Conservation (phyloP, 2,329 filamentous ascomycete genomes). For the Fusarium piperis region DNA sequence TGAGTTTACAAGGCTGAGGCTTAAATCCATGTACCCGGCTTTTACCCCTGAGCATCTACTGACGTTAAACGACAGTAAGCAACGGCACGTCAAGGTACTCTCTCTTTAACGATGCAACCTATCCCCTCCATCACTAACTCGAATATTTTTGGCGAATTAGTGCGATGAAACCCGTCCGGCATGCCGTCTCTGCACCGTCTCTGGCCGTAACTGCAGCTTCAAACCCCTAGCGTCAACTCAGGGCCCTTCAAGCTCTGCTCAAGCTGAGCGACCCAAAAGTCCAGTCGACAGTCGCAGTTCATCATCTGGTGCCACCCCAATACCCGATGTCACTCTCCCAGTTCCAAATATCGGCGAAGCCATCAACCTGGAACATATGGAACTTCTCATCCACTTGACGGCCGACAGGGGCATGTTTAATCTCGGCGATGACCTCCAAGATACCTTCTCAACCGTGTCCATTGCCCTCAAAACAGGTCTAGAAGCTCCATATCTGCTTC, state of each 20-base stretch:
- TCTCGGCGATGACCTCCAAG: background rate
- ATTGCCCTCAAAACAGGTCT: background rate
- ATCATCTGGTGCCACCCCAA: background rate
- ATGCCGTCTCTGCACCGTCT: conserved; percentile 21
- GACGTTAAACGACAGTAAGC: conserved; percentile 1
- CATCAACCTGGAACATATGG: conserved; percentile 21
- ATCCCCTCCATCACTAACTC: background rate
- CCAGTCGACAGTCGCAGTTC: rapidly evolving
- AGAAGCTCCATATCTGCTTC: conserved; percentile 17
- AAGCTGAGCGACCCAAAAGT: background rate
- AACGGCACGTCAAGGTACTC: conserved; percentile 30
- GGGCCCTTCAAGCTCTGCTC: rapidly evolving
- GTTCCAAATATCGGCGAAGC: background rate
- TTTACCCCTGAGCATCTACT: background rate
- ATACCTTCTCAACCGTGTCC: background rate
- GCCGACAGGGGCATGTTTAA: background rate
- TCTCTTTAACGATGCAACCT: rapidly evolving
- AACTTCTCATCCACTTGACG: conserved; percentile 3
- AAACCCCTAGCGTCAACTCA: background rate
- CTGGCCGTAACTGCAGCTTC: conserved; percentile 23
- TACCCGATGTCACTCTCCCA: background rate
- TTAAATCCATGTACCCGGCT: background rate
- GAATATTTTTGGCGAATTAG: background rate
- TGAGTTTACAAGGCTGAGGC: background rate
- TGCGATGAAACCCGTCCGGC: conserved; percentile 31